A percentile compares a stretch with the other conserved stretches of the same genome.
These are phyloP conservation scores for Pythium coloratum DNA, from an alignment of 352 stramenopile genomes.

Conservation along the genomic window DNA sequence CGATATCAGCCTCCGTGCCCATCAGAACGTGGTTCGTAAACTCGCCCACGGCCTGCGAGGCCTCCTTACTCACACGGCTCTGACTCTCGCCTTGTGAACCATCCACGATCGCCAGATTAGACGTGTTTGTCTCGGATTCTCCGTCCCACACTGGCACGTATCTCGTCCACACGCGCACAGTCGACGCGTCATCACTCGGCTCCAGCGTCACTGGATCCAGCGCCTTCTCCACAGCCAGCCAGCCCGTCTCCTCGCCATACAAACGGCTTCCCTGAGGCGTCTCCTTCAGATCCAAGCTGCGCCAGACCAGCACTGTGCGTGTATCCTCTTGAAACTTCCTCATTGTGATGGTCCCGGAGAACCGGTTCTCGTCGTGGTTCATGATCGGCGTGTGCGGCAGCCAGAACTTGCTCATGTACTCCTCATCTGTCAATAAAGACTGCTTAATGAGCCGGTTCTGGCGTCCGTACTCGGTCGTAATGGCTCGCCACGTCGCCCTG, in stretches of 20 bases:
- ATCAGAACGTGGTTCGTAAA: constrained; percentile 16
- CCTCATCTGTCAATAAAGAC: constrained; percentile 12
- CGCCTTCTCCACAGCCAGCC: constrained; percentile 3
- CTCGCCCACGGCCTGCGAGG: constrained; percentile 1
- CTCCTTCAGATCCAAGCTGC: constrained; percentile 9
- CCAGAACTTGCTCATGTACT: constrained; percentile 12
- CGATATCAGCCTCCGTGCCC: constrained; percentile 18
- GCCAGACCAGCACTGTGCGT: constrained; percentile 18
- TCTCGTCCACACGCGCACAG: constrained; percentile 11
- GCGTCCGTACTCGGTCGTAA: constrained; percentile 22
- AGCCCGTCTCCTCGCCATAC: constrained; percentile 19
- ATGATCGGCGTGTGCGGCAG: background rate
- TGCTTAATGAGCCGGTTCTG: constrained; percentile 14
- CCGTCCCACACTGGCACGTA: constrained; percentile 15
- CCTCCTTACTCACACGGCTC: background rate
- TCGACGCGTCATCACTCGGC: background rate
- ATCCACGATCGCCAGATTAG: background rate
- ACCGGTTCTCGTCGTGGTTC: background rate
- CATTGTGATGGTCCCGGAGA: constrained; percentile 7
- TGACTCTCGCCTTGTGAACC: background rate
- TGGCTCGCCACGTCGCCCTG: constrained; percentile 9
- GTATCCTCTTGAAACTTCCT: constrained; percentile 9
- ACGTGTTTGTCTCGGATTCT: background rate
- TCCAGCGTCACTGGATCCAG: background rate
- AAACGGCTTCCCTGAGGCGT: background rate